Conservation (phyloP, 371 early-diverging fungal genomes). For the Mucor saturninus region DNA sequence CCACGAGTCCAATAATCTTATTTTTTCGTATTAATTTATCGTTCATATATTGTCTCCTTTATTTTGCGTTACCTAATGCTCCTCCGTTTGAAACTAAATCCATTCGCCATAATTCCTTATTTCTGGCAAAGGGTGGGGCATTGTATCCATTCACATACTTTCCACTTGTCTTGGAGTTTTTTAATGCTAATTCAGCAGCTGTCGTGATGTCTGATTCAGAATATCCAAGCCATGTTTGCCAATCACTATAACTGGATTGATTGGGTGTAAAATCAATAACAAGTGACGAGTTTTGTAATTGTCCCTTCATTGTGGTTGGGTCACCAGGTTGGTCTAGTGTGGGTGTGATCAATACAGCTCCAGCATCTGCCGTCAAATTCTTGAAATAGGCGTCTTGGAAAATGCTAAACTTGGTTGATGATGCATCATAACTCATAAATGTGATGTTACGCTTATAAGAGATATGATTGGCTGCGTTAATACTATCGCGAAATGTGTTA, state of each 20-base stretch:
- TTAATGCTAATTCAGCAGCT: constrained; percentile 15
- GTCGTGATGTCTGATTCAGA: constrained; percentile 12
- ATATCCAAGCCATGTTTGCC: constrained; percentile 33
- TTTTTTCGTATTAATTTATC: not conserved
- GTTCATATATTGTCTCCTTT: no score
- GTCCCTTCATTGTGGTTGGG: constrained; percentile 30
- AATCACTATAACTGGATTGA: constrained; percentile 13
- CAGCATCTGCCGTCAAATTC: constrained; percentile 36
- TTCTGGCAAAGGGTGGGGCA: constrained; percentile 39
- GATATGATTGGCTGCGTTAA: constrained; percentile 23
- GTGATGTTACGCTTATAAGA: constrained; percentile 33
- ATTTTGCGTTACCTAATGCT: constrained; percentile 26
- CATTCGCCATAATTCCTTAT: constrained; percentile 35
- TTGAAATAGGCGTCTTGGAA: constrained; percentile 29
- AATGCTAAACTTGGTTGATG: constrained; percentile 29
- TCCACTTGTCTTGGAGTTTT: constrained; percentile 4
- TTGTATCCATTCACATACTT: constrained; percentile 30
- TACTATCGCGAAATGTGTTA: constrained; percentile 19
- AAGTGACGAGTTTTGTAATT: constrained; percentile 33
- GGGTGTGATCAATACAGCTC: constrained; percentile 23
- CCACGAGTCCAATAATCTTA: constrained; percentile 40
- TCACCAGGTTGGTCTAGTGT: constrained; percentile 25
- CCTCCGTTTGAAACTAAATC: constrained; percentile 29
- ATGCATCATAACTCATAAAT: constrained; percentile 32
- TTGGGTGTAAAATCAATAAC: constrained; percentile 36